These are phyloP conservation scores for Fusarium caatingaense DNA, from an alignment of 2,329 filamentous ascomycete species.

Conservation along the genomic window DNA sequence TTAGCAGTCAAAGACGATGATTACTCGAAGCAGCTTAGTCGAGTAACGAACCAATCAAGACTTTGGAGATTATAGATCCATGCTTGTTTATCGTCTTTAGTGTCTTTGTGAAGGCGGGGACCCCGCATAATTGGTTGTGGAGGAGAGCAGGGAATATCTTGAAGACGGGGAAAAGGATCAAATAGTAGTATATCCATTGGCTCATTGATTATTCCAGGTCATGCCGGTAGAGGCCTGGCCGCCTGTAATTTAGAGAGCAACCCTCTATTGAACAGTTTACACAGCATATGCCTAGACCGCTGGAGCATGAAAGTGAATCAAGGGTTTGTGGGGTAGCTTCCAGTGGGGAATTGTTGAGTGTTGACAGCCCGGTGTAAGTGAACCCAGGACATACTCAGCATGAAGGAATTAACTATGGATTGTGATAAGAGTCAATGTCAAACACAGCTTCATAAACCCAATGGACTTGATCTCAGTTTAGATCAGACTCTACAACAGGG, in stretches of 20 bases:
- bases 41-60: conserved; percentile 31
- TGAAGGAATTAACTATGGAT: not conserved
- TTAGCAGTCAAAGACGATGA: conserved; percentile 5
- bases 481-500: not conserved
- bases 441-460: not conserved
- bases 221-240: not conserved
- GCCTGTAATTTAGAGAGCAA: not conserved
- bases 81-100: conserved; percentile 17
- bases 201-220: not conserved
- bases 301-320: not conserved
- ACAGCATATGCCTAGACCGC: not conserved
- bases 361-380: conserved; percentile 15
- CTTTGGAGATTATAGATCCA: conserved; percentile 10
- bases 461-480: not conserved
- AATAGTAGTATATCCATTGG: not conserved
- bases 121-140: conserved; percentile 29
- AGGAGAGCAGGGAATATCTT: conserved; percentile 3
- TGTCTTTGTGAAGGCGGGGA: conserved; percentile 32
- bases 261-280: not conserved
- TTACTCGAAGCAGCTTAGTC: conserved; percentile 28
- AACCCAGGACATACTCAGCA: not conserved
- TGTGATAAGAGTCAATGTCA: not conserved
- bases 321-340: conserved; percentile 29
- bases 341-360: conserved; percentile 26
- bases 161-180: not conserved